Evolutionary conservation across 495 filamentous ascomycete genomes (phyloP).

Genomic region (Hypomontagnella submonticulosa): DNA sequence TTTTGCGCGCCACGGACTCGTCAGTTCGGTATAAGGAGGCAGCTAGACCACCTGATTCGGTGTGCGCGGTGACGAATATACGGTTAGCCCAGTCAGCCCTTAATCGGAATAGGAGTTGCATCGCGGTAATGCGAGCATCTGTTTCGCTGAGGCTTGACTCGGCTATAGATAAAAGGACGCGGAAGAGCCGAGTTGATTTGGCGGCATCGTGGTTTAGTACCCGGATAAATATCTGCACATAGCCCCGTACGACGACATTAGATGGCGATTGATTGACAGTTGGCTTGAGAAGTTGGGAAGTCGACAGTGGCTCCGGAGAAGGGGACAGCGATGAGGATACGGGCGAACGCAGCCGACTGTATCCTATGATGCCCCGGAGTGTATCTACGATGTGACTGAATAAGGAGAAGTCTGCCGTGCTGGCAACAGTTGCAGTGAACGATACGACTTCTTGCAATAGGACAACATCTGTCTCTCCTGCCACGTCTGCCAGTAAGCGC

Average conservation of each 20-base stretch:
- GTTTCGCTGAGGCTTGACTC: constrained; percentile 62
- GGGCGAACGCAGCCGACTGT: constrained; percentile 52
- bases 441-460: constrained; percentile 63
- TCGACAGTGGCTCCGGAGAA: constrained; percentile 38
- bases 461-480: constrained; percentile 63
- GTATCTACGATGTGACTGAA: constrained; percentile 65
- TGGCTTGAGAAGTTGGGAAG: constrained; percentile 37
- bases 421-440: constrained; percentile 62
- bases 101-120: constrained; percentile 87
- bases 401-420: constrained; percentile 56
- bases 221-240: constrained; percentile 70
- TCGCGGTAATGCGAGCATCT: constrained; percentile 79
- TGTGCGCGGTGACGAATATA: constrained; percentile 71
- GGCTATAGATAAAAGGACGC: constrained; percentile 68
- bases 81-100: constrained; percentile 80
- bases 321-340: constrained; percentile 43
- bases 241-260: constrained; percentile 65
- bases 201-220: constrained; percentile 63
- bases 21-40: constrained; percentile 75
- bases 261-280: constrained; percentile 57
- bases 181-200: constrained; percentile 65
- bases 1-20: constrained; percentile 60
- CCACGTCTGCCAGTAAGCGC: constrained; percentile 60
- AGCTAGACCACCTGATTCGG: constrained; percentile 77
- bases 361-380: constrained; percentile 56